These are phyloP conservation scores for Candida railenensis DNA, from an alignment of 805 yeast species.

Conservation along the genomic window DNA sequence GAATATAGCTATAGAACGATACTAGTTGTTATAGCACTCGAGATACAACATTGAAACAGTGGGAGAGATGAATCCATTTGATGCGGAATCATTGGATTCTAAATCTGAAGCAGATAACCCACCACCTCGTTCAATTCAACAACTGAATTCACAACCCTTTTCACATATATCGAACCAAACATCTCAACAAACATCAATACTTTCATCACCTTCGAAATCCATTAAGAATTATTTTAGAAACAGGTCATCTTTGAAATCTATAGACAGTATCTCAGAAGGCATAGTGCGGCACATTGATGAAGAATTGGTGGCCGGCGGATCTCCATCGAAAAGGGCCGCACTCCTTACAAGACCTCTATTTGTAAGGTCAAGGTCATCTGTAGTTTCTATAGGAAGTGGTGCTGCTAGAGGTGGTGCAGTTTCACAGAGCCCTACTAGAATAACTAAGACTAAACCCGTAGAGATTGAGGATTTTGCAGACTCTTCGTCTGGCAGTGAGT, in stretches of 20 bases:
- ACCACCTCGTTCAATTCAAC: background rate
- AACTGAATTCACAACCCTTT: constrained; percentile 1
- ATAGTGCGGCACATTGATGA: background rate
- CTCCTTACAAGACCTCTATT: constrained; percentile 16
- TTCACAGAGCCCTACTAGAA: constrained; percentile 1
- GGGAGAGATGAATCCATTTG: background rate
- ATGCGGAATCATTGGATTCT: background rate
- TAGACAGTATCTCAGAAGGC: constrained; percentile 22
- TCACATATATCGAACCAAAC: background rate
- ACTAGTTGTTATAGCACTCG: no score
- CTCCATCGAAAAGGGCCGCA: background rate
- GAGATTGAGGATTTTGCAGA: constrained; percentile 40
- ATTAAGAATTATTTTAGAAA: constrained; percentile 22
- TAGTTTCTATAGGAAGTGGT: background rate
- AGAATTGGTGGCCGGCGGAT: background rate
- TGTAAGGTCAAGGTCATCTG: constrained; percentile 18
- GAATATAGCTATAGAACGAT: no score
- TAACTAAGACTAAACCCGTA: constrained; percentile 14
- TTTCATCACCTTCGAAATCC: constrained; percentile 26
- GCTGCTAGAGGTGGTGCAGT: background rate
- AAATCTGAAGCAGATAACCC: background rate
- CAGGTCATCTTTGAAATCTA: constrained; percentile 21
- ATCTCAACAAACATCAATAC: constrained; percentile 9
- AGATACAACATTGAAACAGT: no score
- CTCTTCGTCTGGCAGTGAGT: constrained; percentile 19